Conservation (phyloP, 2,329 filamentous ascomycete genomes). For the Juglanconis oblonga region DNA sequence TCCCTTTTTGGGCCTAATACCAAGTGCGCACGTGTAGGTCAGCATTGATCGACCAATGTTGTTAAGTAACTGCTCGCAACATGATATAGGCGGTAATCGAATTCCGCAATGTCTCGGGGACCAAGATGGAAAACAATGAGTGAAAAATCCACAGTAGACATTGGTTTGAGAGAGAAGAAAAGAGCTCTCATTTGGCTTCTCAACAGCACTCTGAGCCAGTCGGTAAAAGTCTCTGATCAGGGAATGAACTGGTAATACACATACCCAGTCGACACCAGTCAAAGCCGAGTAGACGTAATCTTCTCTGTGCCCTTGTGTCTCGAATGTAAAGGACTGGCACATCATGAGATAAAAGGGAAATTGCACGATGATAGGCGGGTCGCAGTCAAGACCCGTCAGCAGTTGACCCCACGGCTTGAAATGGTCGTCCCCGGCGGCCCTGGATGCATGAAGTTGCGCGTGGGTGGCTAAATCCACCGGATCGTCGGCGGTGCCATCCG, state of each 20-base stretch:
- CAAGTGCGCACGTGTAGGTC: too few relatives aligned
- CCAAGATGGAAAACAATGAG: too few relatives aligned
- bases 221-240: too few relatives aligned
- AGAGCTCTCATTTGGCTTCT: too few relatives aligned
- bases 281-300: not conserved
- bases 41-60: too few relatives aligned
- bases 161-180: too few relatives aligned
- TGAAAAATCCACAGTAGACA: too few relatives aligned
- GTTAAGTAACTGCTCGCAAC: too few relatives aligned
- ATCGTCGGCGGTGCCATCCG: not conserved
- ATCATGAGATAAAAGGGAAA: not conserved
- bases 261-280: not conserved
- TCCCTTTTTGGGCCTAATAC: not conserved
- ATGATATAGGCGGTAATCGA: too few relatives aligned
- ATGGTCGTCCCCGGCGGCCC: not conserved
- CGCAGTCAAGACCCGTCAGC: not conserved
- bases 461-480: not conserved
- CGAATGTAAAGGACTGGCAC: not conserved
- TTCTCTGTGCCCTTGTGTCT: not conserved
- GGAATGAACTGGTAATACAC: too few relatives aligned
- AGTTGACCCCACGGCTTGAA: not conserved
- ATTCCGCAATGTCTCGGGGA: too few relatives aligned
- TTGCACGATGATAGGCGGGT: not conserved
- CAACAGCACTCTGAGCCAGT: too few relatives aligned
- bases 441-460: constrained; percentile 1